Conservation (phyloP, 352 stramenopile genomes). For the Aphanomyces stellatus region DNA sequence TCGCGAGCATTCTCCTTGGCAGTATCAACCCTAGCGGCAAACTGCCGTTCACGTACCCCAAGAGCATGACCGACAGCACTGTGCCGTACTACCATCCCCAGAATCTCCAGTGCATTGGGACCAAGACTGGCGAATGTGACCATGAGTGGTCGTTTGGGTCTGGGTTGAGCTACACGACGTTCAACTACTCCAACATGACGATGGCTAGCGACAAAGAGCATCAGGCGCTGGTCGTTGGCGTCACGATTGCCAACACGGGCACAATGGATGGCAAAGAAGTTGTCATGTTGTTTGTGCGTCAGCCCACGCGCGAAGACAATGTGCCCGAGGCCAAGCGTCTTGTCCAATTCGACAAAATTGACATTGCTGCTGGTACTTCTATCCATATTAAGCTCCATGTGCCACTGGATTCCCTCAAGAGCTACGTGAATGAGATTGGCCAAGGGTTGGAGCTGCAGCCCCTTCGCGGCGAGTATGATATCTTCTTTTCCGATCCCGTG, state of each 20-base stretch:
- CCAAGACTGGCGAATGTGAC: constrained; percentile 29
- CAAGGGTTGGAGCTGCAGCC: neutral
- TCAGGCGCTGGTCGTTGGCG: constrained; percentile 31
- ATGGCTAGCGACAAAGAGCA: constrained; percentile 26
- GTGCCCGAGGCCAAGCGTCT: constrained; percentile 79
- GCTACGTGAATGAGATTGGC: neutral
- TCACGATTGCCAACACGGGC: constrained; percentile 73
- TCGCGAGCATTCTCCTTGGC: constrained; percentile 65
- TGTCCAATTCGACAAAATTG: constrained; percentile 68
- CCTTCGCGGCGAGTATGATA: neutral
- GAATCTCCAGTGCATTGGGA: constrained; percentile 29
- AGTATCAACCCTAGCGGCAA: constrained; percentile 58
- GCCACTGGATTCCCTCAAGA: neutral
- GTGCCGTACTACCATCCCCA: constrained; percentile 73
- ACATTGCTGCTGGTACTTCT: constrained; percentile 33
- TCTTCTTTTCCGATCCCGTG: neutral
- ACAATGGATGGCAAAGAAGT: constrained; percentile 45
- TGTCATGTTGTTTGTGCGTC: constrained; percentile 68
- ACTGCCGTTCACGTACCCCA: constrained; percentile 72
- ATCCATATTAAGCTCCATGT: constrained; percentile 16
- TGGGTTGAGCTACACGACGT: constrained; percentile 56
- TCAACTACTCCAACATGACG: constrained; percentile 47
- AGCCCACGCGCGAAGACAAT: constrained; percentile 47
- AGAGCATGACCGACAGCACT: constrained; percentile 40
- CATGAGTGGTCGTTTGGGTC: constrained; percentile 59